Base-by-base conservation (phyloP, 176 grass and related monocot species). In the Ensete ventricosum region DNA sequence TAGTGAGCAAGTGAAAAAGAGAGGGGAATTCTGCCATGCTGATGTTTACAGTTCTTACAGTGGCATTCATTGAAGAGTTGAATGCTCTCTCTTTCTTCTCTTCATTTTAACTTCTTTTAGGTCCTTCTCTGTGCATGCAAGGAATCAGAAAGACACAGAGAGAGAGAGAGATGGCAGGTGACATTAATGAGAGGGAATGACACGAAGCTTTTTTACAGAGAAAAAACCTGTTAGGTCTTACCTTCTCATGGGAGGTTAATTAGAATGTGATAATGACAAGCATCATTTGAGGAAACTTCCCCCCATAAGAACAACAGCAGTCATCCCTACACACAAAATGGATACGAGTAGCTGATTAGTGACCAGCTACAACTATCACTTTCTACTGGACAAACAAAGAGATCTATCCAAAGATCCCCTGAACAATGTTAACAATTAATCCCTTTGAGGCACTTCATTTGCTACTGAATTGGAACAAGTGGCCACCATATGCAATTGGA, bases 101-200 rank as follows among this genome's bases (percentile, higher is more conserved):
- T 3, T 43, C 34, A 43, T 43, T 50, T 25, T 13, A 25, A 43
- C 34, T 6, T 43, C 34, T 43, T 43, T 5, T 43, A 43, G 4
- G 34, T 43, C 34, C 34, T 34, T 34, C 29, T 43, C 34, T 43
- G 34, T 43, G 4, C 34, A 43, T 43, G 50, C 4, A 51, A n/a
- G 11, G 9, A 8, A n/a, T 48, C 29, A n/a, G 43, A 8, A 48
- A 69, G 29, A 14, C 11, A 27, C 48, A 43, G 34, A 67, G 55
- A 74, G 70, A 64, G 34, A 82, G 72, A 75, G 71, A 34, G 43
- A 52, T 9, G 10, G 24, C 2, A 49, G 67, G 73, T 75, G 27
- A 53, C 52, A 59, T 75, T 48, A 66, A 82, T 82, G 73, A 50
- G 51, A 79, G 25, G 77, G 65, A 72, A 71, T 71, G 77, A 71